Evolutionary conservation across 352 stramenopile species (phyloP), one percentile per base, ranked within the genome.

Genomic region (Pythium guiyangense): DNA sequence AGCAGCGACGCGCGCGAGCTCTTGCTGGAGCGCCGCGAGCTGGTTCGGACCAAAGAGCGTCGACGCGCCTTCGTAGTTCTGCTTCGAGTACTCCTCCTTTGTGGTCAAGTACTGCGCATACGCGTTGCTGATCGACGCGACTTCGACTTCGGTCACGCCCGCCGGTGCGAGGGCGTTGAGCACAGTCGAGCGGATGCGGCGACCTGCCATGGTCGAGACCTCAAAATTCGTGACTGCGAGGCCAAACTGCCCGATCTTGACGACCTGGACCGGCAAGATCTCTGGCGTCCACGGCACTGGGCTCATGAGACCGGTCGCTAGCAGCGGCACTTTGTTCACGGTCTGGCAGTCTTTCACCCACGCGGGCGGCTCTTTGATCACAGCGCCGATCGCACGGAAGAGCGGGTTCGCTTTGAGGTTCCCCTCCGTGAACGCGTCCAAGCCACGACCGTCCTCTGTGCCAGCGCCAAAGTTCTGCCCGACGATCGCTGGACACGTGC

Each of bases 31-130:
- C n/a, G n/a, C n/a, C n/a, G n/a, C n/a, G n/a, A n/a, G n/a, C n/a
- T n/a, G n/a, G n/a, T n/a, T n/a, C n/a, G n/a, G n/a, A n/a, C n/a
- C n/a, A n/a, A n/a, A n/a, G n/a, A n/a, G n/a, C n/a, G n/a, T n/a
- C n/a, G n/a, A n/a, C n/a, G n/a, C n/a, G n/a, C n/a, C n/a, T n/a
- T n/a, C n/a, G n/a, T n/a, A n/a, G n/a, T n/a, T n/a, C n/a, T n/a
- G n/a, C n/a, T n/a, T n/a, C n/a, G n/a, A n/a, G n/a, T n/a, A n/a
- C n/a, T n/a, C n/a, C 29, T 88, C 79, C 6, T 57, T 61, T 0
- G 80, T 90, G 25, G 79, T 84, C 48, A 86, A 59, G 56, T 90
- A 90, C 34, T 71, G 63, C n/a, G 72, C 67, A 53, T 90, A 90
- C 0, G 57, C 75, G 57, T 90, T 90, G 39, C 62, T 81, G 48